A percentile compares a stretch with the other conserved stretches of the same genome.
phyloP scores from a whole-genome alignment of 225 moss, liverwort and hornwort species.

The Polytrichum formosum region DNA sequence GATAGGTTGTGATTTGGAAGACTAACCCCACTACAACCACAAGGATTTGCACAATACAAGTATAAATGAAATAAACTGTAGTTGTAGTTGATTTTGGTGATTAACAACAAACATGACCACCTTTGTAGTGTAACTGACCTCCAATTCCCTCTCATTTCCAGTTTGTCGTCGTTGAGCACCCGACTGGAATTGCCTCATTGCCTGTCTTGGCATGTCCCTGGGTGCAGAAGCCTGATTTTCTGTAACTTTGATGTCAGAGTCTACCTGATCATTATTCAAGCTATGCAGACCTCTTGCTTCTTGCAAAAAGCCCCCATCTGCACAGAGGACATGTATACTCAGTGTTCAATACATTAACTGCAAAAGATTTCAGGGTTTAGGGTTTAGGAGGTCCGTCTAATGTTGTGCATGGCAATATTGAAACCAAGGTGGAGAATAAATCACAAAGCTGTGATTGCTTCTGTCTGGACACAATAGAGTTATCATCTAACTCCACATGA shows the following conservation, averaged over 20 bases:
- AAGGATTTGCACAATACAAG: background rate
- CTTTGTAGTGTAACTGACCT: constrained; percentile 13
- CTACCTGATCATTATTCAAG: constrained; percentile 17
- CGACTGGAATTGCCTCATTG: constrained; percentile 21
- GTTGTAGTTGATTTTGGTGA: background rate
- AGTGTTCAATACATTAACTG: background rate
- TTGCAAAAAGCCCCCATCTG: constrained; percentile 15
- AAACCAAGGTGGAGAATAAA: background rate
- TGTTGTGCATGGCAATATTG: background rate
- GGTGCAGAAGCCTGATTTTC: constrained; percentile 21
- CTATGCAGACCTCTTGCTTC: constrained; percentile 22
- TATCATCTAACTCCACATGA: background rate
- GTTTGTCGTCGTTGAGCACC: constrained; percentile 13
- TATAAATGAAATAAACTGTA: background rate
- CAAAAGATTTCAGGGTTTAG: background rate
- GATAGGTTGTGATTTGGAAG: background rate
- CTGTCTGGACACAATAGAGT: background rate
- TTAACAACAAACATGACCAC: background rate
- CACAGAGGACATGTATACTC: background rate
- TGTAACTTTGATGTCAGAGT: constrained; percentile 21
- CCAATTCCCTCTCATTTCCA: constrained; percentile 8
- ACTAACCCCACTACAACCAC: background rate
- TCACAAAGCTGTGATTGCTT: background rate
- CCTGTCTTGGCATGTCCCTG: constrained; percentile 18
- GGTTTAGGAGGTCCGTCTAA: background rate